Base-by-base conservation (phyloP, 441 rosid genomes). In the Lepidium campestre region DNA sequence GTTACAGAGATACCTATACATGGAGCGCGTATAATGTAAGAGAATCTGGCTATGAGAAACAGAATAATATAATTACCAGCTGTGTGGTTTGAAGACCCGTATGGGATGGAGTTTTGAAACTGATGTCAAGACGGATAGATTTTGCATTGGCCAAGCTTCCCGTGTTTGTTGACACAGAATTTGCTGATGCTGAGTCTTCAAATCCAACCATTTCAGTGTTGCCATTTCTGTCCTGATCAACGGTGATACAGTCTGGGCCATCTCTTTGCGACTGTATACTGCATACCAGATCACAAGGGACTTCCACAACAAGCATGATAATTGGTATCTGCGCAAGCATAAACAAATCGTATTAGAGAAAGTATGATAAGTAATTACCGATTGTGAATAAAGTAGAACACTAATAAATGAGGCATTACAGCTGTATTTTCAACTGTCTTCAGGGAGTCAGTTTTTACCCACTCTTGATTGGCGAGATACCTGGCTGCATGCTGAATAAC, bases 381-480 rank as follows among this genome's bases (percentile, higher is more conserved):
- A 77, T 14, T 68, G 48, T 58, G 40, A 41, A 64, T 61, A 77
- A 39, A 15, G 29, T 55, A 77, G 62, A 57, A 27, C 34, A 57
- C 31, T 45, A 58, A 6, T 47, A 40, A 65, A 60, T 37, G 67
- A 73, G 68, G 65, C 75, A 74, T 85, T 88, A 94, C 99, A 79
- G 97, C 96, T 70, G 99, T 94, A 80, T 94, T 91, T 81, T 94
- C 99, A 74, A 94, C 97, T 25, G 94, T 88, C 84, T 87, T 94
- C 78, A 94, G 77, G 41, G 99, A 94, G 75, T 94, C 99, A 75
- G 81, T 85, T 82, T 91, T 94, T 45, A 94, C 97, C 99, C 99
- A 94, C 80, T 94, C 99, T 85, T 94, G 99, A 72, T 94, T 94
- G 62, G 93, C 96, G 61, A 94, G 99, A 75, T 91, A 94, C 81